Base-by-base conservation (phyloP, 2,329 filamentous ascomycete genomes). In the Emericellopsis cladophorae region DNA sequence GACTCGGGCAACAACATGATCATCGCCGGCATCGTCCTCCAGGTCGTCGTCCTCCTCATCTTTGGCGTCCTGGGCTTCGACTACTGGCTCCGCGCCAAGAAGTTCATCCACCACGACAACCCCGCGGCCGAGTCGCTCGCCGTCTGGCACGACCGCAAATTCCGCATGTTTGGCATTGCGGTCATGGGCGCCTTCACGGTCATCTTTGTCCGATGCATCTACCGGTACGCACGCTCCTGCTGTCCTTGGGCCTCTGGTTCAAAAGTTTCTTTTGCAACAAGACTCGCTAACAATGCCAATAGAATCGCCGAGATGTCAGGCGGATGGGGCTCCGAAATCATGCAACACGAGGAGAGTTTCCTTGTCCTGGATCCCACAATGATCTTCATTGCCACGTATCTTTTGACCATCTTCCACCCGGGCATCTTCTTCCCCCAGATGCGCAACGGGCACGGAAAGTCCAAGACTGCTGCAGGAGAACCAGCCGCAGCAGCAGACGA, bases 271-370 rank as follows among this genome's bases (percentile, higher is more conserved):
- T 21, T 3, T 21, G 18, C 18, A 21, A 21, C 18, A 21, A 21
- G 18, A 21, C 18, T 21, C 32, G 32, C 32, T 14, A 31, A 5
- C 21, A 10, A 18, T 36, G 8, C 10, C 5, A 7, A 21, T 40
- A 76, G 74, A 49, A 72, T 80, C 40, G 71, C 69, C 2, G 76
- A 81, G 53, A 78, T 81, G 73, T 68, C 71, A 2, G 72, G 73
- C 22, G 76, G 77, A 16, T 81, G 76, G 75, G 72, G 71, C 9
- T 79, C 76, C 57, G 52, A 63, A 14, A 72, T 80, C 52, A 80
- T 81, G 74, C 72, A 76, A 48, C 67, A 79, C 54, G 63, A 81
- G 59, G 59, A 64, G 36, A 70, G 68, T 15, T 81, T 80, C 49
- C 65, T 78, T 44, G 66, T 73, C 11, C 64, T 80, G 32, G 76